Evolutionary conservation across 495 filamentous ascomycete genomes (phyloP).

Genomic region (Pyrenula aspistea): DNA sequence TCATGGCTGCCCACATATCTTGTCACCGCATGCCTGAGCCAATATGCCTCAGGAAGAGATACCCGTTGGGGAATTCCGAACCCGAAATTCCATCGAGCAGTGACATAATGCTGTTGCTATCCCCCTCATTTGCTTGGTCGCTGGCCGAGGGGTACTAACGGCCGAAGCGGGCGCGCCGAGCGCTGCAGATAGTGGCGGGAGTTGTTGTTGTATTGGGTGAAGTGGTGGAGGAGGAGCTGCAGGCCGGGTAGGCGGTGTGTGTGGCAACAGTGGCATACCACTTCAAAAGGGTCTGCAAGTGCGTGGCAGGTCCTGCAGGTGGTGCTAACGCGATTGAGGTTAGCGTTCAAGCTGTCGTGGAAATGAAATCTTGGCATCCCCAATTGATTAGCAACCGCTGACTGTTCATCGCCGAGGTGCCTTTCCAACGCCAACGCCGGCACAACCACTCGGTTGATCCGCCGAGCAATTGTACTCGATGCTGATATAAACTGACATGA

Average conservation of each 20-base stretch:
- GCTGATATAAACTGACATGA: neutral
- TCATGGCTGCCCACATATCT: neutral
- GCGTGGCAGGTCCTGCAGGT: too few species aligned
- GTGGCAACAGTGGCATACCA: too few species aligned
- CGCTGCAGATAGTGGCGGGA: too few species aligned
- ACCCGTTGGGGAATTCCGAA: neutral
- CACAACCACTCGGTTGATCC: neutral
- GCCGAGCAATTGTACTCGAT: neutral
- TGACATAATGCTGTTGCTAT: neutral
- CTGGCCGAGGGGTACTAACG: neutral
- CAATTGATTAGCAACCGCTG: neutral
- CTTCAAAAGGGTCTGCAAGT: too few species aligned
- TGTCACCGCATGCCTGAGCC: neutral
- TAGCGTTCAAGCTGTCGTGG: too few species aligned
- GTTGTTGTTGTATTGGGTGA: too few species aligned
- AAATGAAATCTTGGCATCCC: neutral
- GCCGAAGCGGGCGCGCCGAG: too few species aligned
- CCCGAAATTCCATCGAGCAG: neutral
- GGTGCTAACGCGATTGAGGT: too few species aligned
- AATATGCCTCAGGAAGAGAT: neutral
- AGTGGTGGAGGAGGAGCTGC: too few species aligned
- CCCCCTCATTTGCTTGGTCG: neutral
- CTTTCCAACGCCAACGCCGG: neutral
- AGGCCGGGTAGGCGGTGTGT: too few species aligned
- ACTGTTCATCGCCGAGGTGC: too few species aligned